Conservation (phyloP, 208 protist genomes). For the Trypanosoma vivax region DNA sequence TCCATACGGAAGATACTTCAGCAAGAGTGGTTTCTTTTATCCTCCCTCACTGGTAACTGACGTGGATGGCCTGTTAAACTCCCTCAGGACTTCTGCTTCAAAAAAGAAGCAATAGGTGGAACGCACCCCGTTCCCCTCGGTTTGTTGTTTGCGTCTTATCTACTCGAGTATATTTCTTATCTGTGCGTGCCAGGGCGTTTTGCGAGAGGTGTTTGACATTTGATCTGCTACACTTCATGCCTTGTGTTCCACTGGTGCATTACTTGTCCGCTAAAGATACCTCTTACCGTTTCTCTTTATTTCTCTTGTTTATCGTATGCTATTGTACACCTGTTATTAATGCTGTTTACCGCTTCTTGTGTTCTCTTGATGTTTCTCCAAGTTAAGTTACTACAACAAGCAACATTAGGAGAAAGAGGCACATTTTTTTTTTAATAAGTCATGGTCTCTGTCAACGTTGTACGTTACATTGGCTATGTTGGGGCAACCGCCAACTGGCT, state of each 20-base stretch:
- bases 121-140: not conserved
- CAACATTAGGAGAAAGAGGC: not conserved
- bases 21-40: slow-evolving; percentile 58
- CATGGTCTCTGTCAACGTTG: slow-evolving; percentile 67
- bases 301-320: too few relatives aligned
- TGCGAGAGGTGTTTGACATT: too few relatives aligned
- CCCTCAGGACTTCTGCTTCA: slow-evolving; percentile 1
- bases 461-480: slow-evolving; percentile 72
- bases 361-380: not conserved
- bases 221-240: too few relatives aligned
- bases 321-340: not conserved
- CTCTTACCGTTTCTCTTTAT: too few relatives aligned
- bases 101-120: slow-evolving; percentile 18
- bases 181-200: too few relatives aligned
- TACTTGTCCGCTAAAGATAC: too few relatives aligned
- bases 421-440: not conserved
- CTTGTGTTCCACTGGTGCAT: too few relatives aligned
- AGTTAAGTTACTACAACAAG: not conserved
- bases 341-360: not conserved
- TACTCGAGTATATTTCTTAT: not conserved
- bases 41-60: slow-evolving; percentile 52
- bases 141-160: slow-evolving; percentile 1
- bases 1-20: slow-evolving; percentile 66
- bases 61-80: slow-evolving; percentile 25
- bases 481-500: slow-evolving; percentile 87